Evolutionary conservation across 2,329 filamentous ascomycete genomes (phyloP), one percentile per base, ranked within the genome.

Genomic region (Phialophora macrospora): DNA sequence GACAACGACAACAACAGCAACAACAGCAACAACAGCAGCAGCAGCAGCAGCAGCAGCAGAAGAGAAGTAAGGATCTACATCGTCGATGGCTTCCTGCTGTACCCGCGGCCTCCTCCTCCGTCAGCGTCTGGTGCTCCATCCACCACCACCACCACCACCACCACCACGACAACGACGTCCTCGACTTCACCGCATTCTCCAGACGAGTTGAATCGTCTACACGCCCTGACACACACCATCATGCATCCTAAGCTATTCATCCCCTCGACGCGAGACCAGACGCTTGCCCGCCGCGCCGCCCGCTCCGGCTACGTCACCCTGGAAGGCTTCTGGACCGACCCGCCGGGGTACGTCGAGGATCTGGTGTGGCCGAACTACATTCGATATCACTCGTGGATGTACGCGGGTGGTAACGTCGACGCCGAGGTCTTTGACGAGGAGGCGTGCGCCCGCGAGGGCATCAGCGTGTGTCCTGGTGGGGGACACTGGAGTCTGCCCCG

Each of bases 301-400:
- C 72, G 81, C 61, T 76, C 73, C 52, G 81, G 80, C 41, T 82
- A 82, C 73, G 80, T 81, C 54, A 83, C 81, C 46, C 78, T 81
- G 62, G 80, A 97, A 74, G 94, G 93, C 30, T 99, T 97, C 80
- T 99, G 95, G 95, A 85, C 88, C 63, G 95, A 99, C 77, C 95
- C 95, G 0, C 92, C 92, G 0, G 93, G 92, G 0, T 99, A 98
- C 76, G 93, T 98, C 44, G 93, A 98, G 76, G 86, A 90, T 75
- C 85, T 99, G 62, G 95, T 99, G 4, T 99, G 95, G 95, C 94
- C 94, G 3, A 94, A 96, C 73, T 98, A 97, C 77, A 91, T 90
- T 3, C 82, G 85, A 60, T 87, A 92, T 72, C 93, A 98, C 79
- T 81, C 82, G 24, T 96, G 91, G 83, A 81, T 99, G 76, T 69